Evolutionary conservation across 441 rosid genomes (phyloP), one percentile per base, ranked within the genome.

Genomic region (Breynia disticha): DNA sequence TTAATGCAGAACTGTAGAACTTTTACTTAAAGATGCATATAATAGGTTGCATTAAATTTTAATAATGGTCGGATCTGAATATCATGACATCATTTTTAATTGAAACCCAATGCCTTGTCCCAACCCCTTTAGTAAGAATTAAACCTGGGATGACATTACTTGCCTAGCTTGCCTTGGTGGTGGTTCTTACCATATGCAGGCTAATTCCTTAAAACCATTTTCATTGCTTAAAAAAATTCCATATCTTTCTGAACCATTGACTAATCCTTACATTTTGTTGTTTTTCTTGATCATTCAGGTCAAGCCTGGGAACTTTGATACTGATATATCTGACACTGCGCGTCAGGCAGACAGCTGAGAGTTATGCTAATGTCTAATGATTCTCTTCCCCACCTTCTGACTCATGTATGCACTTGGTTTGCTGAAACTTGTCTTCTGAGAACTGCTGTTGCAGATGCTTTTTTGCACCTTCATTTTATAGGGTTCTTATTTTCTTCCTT

Each of bases 251-350:
- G 9, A 39, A 13, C 43, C 12, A 39, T 39, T 39, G 43, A 39
- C 9, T 39, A 39, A 39, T 14, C 43, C 12, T 39, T 15, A 9
- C 14, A 11, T 48, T 47, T 28, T 24, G 16, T 41, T 47, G 13
- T 14, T 11, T n/a, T 64, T 35, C 41, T 49, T 46, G 14, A 17
- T 50, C 43, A 48, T 67, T 35, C 87, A 90, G 98, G 83, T 90
- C 98, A 60, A 90, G 86, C 61, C 62, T 87, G 49, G 98, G 98
- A 46, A 83, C 98, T 14, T 68, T 90, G 80, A 76, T 87, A 56
- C 70, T 90, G 74, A 90, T 90, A 55, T 90, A 79, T 69, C 74
- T 87, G 67, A 90, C 98, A 18, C 71, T 90, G 67, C 76, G 84
- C 74, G 98, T 90, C 52, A 75, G 83, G 68, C 93, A 80, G 69